Evolutionary conservation across 129 eudicot genomes (phyloP).

Genomic region (Helianthus tuberosus): DNA sequence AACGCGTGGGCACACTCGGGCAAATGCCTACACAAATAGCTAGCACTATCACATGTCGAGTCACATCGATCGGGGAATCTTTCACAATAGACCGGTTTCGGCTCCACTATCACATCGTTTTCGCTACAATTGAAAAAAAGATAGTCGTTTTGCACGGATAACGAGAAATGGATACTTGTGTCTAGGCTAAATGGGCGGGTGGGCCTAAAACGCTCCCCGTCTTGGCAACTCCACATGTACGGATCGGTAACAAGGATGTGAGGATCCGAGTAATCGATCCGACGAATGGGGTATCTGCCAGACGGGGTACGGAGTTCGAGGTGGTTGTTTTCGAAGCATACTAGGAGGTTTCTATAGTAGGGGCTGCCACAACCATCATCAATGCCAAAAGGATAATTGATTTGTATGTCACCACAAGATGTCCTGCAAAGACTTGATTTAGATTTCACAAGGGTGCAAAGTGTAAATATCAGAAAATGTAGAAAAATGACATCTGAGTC

Average conservation of each 20-base stretch:
- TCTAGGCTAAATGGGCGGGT: constrained; percentile 84
- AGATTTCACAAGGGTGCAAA: constrained; percentile 39
- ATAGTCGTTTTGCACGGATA: constrained; percentile 81
- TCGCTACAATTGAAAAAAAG: constrained; percentile 86
- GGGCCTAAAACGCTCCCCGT: constrained; percentile 58
- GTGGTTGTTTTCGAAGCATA: constrained; percentile 49
- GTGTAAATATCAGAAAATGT: constrained; percentile 20
- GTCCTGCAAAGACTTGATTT: constrained; percentile 68
- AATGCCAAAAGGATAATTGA: constrained; percentile 91
- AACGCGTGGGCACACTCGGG: constrained; percentile 62
- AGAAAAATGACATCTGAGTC: constrained; percentile 19
- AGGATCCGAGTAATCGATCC: constrained; percentile 72
- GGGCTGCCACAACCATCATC: constrained; percentile 98
- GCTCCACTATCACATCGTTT: constrained; percentile 62
- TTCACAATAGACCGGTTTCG: constrained; percentile 82
- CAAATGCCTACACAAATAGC: constrained; percentile 80
- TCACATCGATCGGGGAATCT: constrained; percentile 85
- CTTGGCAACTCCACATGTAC: constrained; percentile 83
- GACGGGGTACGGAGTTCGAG: constrained; percentile 89
- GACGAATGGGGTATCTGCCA: constrained; percentile 58
- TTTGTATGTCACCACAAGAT: constrained; percentile 76
- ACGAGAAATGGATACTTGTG: constrained; percentile 67
- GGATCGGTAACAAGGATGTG: constrained; percentile 78
- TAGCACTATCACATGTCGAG: constrained; percentile 78
- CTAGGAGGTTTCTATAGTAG: constrained; percentile 72